Evolutionary conservation across 345 rosid species (phyloP).

Genomic region (Boechera stricta): DNA sequence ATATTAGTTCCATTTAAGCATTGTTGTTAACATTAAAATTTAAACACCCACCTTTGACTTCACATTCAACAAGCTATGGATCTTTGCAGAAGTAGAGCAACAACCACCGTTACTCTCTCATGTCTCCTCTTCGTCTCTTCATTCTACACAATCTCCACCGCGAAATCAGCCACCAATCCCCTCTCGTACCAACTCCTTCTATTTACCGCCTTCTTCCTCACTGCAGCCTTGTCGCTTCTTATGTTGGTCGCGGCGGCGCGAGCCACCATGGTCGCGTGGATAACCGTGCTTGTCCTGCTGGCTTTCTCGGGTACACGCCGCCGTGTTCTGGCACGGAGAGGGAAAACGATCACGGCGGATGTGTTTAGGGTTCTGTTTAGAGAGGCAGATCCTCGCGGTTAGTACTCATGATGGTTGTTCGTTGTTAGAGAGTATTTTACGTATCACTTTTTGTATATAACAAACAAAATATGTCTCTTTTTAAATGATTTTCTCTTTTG

Average conservation of each 20-base stretch:
- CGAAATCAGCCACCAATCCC: neutral
- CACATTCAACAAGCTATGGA: conserved; percentile 38
- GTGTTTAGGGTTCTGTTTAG: conserved; percentile 35
- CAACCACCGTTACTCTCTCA: conserved; percentile 38
- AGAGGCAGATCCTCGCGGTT: conserved; percentile 36
- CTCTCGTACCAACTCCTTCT: conserved; percentile 16
- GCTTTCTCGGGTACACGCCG: conserved; percentile 50
- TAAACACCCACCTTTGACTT: conserved; percentile 6
- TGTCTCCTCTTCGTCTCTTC: conserved; percentile 36
- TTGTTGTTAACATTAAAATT: neutral
- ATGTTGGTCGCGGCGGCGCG: conserved; percentile 43
- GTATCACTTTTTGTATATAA: conserved; percentile 18
- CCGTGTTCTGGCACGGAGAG: conserved; percentile 37
- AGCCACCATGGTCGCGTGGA: conserved; percentile 49
- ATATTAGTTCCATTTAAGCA: neutral
- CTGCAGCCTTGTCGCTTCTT: conserved; percentile 29
- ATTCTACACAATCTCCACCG: conserved; percentile 34
- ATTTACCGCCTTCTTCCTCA: neutral
- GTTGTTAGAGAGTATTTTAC: conserved; percentile 11
- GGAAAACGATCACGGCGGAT: conserved; percentile 40
- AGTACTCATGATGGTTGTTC: conserved; percentile 20
- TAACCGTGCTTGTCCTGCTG: conserved; percentile 42
- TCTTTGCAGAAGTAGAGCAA: conserved; percentile 35
- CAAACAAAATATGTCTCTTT: neutral
- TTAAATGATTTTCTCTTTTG: neutral